Percentiles rank a stretch among this genome's conserved stretches.
These are phyloP conservation scores for Talaromyces sp. DNA, from an alignment of 2,329 filamentous ascomycete species.

Conservation along the genomic window DNA sequence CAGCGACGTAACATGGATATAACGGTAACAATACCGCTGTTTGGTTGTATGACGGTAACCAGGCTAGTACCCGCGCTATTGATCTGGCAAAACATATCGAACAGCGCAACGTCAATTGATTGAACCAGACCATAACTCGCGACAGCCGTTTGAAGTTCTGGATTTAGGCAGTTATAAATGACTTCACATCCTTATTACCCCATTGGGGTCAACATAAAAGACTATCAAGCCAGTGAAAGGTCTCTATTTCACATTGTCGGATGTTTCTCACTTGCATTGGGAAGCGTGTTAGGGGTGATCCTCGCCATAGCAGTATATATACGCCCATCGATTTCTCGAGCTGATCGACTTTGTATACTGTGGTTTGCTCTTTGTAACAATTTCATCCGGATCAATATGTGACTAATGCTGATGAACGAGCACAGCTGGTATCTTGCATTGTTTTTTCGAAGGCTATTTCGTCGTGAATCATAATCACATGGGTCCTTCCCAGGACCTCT, in stretches of 20 bases:
- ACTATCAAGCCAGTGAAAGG: slow-evolving; percentile 62
- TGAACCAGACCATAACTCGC: neutral
- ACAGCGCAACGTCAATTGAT: neutral
- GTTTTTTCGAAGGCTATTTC: slow-evolving; percentile 83
- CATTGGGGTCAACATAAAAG: slow-evolving; percentile 53
- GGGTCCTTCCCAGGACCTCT: slow-evolving; percentile 62
- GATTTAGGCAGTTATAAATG: neutral
- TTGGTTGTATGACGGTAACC: too few relatives aligned
- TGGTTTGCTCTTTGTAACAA: slow-evolving; percentile 69
- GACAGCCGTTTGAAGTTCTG: too few relatives aligned
- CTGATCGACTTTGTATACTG: slow-evolving; percentile 56
- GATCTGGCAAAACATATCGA: neutral
- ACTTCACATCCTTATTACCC: slow-evolving; percentile 67
- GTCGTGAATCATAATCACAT: slow-evolving; percentile 62
- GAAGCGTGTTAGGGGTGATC: slow-evolving; percentile 52
- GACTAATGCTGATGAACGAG: neutral
- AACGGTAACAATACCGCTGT: too few relatives aligned
- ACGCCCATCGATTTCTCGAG: slow-evolving; percentile 47
- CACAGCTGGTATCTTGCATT: slow-evolving; percentile 54
- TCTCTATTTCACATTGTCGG: slow-evolving; percentile 53
- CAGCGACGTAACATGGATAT: too few relatives aligned
- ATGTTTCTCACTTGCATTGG: slow-evolving; percentile 54
- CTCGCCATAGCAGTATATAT: slow-evolving; percentile 48
- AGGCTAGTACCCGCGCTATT: too few relatives aligned
- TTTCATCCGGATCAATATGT: neutral